Evolutionary conservation across 768 basidiomycete genomes (phyloP).

Genomic region (Suillus clintonianus): DNA sequence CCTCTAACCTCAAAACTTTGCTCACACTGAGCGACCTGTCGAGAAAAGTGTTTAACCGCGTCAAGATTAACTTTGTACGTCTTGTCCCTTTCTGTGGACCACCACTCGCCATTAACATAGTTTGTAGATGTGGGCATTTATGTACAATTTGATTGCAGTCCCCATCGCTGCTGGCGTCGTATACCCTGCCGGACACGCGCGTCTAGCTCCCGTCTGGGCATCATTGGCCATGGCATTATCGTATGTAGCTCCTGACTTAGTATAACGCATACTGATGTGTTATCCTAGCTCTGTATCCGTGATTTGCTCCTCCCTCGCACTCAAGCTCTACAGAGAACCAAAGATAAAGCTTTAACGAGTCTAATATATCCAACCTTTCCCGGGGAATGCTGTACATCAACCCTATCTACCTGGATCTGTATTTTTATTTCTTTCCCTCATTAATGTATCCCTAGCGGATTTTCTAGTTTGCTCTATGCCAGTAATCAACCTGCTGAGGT

Average conservation of each 20-base stretch:
- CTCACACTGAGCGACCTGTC: conserved; percentile 66
- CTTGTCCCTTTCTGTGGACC: conserved; percentile 1
- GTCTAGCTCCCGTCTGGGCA: conserved; percentile 77
- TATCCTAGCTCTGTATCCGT: conserved; percentile 57
- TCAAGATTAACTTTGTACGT: conserved; percentile 76
- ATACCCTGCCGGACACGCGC: conserved; percentile 67
- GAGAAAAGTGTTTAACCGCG: conserved; percentile 63
- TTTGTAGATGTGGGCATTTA: conserved; percentile 59
- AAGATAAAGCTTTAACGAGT: conserved; percentile 10
- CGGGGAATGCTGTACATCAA: too few relatives aligned
- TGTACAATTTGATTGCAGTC: conserved; percentile 67
- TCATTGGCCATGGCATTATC: conserved; percentile 80
- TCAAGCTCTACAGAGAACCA: conserved; percentile 49
- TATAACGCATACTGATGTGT: not conserved
- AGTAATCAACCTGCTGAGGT: conserved; percentile 7
- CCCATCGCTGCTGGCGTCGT: conserved; percentile 81
- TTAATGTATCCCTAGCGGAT: not conserved
- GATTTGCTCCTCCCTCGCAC: conserved; percentile 57
- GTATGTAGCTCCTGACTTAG: conserved; percentile 38
- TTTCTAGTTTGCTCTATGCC: not conserved
- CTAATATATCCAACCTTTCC: too few relatives aligned
- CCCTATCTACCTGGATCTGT: too few relatives aligned
- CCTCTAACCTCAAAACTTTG: conserved; percentile 61
- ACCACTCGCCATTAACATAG: conserved; percentile 14
- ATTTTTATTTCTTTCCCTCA: too few relatives aligned